Evolutionary conservation across 2,329 filamentous ascomycete species (phyloP).

Genomic region (Raffaelea deltoideospora): DNA sequence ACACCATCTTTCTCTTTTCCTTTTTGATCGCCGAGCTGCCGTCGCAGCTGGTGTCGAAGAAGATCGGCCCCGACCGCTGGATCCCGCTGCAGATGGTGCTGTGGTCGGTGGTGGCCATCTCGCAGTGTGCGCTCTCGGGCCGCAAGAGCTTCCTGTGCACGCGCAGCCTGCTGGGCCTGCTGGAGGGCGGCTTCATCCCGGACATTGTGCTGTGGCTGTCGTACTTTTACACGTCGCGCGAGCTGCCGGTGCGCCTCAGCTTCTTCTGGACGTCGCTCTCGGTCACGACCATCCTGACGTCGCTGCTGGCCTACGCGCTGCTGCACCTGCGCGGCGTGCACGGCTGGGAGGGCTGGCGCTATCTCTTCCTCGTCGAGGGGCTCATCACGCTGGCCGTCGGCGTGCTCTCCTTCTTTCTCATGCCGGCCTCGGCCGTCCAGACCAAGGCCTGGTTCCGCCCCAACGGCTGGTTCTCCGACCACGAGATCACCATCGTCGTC

Average conservation of each 20-base stretch:
- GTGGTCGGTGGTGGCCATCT: slow-evolving; percentile 18
- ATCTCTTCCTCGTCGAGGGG: slow-evolving; percentile 39
- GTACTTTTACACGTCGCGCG: slow-evolving; percentile 19
- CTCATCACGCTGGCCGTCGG: slow-evolving; percentile 26
- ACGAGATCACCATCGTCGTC: slow-evolving; percentile 41
- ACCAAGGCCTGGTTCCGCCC: slow-evolving; percentile 26
- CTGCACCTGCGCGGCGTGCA: slow-evolving; percentile 17
- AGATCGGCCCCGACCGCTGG: slow-evolving; percentile 21
- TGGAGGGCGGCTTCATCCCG: slow-evolving; percentile 20
- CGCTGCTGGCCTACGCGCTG: slow-evolving; percentile 18
- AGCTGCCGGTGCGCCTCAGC: slow-evolving; percentile 18
- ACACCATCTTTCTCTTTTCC: slow-evolving; percentile 36
- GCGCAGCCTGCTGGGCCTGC: slow-evolving; percentile 17
- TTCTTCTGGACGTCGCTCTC: slow-evolving; percentile 19
- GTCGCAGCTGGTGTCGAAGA: slow-evolving; percentile 44
- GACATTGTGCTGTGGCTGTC: slow-evolving; percentile 20
- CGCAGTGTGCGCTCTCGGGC: slow-evolving; percentile 16
- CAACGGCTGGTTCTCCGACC: slow-evolving; percentile 35
- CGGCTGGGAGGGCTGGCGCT: slow-evolving; percentile 22
- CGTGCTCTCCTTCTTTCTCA: slow-evolving; percentile 29
- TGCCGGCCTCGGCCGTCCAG: slow-evolving; percentile 26
- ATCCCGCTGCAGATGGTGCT: slow-evolving; percentile 20
- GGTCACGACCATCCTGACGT: slow-evolving; percentile 16
- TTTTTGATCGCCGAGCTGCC: slow-evolving; percentile 45
- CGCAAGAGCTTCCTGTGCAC: slow-evolving; percentile 15